Percentiles rank a stretch among this genome's conserved stretches.
Evolutionary conservation across 352 stramenopile species (phyloP).

Genomic region (Phytopythium oedochilum): DNA sequence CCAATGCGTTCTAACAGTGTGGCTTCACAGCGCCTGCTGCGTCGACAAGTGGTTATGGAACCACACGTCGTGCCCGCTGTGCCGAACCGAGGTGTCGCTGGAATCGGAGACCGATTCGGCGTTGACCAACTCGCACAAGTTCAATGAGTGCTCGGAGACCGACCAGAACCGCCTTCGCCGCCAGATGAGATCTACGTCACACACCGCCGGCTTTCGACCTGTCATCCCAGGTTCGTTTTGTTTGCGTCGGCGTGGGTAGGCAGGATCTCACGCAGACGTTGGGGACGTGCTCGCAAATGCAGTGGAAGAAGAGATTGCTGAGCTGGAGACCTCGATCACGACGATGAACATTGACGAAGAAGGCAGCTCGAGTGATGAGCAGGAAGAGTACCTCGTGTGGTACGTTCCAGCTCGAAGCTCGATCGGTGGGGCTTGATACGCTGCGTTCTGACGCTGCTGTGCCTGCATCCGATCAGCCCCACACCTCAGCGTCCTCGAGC

Average conservation of each 20-base stretch:
- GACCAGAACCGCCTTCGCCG: conserved; percentile 70
- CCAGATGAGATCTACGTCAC: conserved; percentile 66
- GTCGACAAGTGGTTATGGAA: conserved; percentile 86
- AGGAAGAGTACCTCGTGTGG: conserved; percentile 17
- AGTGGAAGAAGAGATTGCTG: conserved; percentile 3
- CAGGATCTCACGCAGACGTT: too few species aligned
- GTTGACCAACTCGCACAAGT: conserved; percentile 58
- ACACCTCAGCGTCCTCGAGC: conserved; percentile 18
- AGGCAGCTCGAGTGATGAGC: background rate
- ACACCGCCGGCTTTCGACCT: conserved; percentile 61
- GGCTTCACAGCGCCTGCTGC: conserved; percentile 71
- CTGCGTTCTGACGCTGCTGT: background rate
- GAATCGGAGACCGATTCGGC: conserved; percentile 31
- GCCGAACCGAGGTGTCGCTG: conserved; percentile 69
- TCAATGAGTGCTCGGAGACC: conserved; percentile 63
- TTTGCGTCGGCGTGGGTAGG: too few species aligned
- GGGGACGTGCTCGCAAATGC: too few species aligned
- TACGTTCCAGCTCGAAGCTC: background rate
- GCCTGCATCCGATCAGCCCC: conserved; percentile 7
- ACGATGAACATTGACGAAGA: conserved; percentile 8
- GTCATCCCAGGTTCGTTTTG: conserved; percentile 77
- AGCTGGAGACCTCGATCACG: conserved; percentile 1
- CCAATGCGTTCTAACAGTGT: too few species aligned
- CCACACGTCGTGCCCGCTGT: conserved; percentile 82
- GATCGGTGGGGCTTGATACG: too few species aligned